Conservation (phyloP, 805 yeast species). For the Cyberlindnera lachancei region DNA sequence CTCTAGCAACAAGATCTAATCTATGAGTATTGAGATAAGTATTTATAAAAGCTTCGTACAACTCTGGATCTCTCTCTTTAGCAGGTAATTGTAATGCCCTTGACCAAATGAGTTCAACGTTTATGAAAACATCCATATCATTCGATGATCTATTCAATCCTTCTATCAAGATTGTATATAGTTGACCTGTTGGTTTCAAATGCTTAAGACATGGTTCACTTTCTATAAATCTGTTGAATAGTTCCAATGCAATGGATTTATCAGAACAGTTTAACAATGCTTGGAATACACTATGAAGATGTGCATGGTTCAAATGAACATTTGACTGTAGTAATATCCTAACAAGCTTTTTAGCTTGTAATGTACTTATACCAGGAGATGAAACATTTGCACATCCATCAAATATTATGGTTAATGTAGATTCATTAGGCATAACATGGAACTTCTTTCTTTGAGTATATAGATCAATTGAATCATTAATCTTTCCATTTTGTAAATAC, state of each 20-base stretch:
- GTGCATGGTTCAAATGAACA: conserved; percentile 29
- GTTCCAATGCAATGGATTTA: conserved; percentile 29
- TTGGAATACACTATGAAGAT: conserved; percentile 38
- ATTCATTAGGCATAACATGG: conserved; percentile 46
- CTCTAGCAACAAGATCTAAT: conserved; percentile 12
- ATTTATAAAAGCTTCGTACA: conserved; percentile 14
- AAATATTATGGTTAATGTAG: conserved; percentile 39
- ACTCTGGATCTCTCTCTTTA: conserved; percentile 8
- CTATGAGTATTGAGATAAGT: conserved; percentile 12
- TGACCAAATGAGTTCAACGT: conserved; percentile 11
- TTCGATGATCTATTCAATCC: not conserved
- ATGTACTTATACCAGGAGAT: conserved; percentile 22
- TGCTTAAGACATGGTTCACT: conserved; percentile 13
- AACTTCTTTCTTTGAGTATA: conserved; percentile 54
- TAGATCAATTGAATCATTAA: conserved; percentile 42
- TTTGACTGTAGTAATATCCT: conserved; percentile 26
- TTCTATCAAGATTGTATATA: conserved; percentile 23
- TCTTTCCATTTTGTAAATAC: conserved; percentile 33
- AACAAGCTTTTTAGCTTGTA: conserved; percentile 27
- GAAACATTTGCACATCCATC: conserved; percentile 37
- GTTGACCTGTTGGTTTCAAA: conserved; percentile 27
- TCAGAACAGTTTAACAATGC: conserved; percentile 36
- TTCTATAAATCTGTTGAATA: conserved; percentile 27
- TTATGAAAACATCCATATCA: not conserved
- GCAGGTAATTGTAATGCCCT: conserved; percentile 8